Evolutionary conservation across 2,329 filamentous ascomycete species (phyloP).

Genomic region (Keithomyces neogunnii): DNA sequence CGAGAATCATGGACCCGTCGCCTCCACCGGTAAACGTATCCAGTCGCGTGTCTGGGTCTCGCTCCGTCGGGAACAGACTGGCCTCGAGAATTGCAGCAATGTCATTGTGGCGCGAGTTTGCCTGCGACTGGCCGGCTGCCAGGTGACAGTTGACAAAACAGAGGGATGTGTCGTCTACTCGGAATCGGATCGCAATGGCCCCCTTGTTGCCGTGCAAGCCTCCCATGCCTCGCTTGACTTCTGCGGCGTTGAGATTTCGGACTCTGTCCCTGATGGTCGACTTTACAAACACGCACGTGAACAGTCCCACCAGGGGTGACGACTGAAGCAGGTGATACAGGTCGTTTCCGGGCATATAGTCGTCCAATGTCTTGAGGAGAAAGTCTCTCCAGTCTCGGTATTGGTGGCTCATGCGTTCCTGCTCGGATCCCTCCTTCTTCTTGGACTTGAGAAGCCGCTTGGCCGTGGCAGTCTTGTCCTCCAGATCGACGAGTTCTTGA

Average conservation of each 20-base stretch:
- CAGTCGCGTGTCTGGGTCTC: slow-evolving; percentile 56
- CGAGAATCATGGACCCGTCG: slow-evolving; percentile 87
- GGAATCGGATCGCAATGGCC: slow-evolving; percentile 83
- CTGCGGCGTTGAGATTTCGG: slow-evolving; percentile 65
- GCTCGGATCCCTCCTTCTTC: slow-evolving; percentile 71
- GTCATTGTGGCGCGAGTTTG: slow-evolving; percentile 85
- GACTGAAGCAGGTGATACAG: slow-evolving; percentile 83
- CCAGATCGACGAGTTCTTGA: slow-evolving; percentile 94
- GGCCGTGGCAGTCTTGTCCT: slow-evolving; percentile 96
- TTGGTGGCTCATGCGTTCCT: slow-evolving; percentile 92
- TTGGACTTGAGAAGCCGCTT: slow-evolving; percentile 89
- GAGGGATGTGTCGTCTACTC: slow-evolving; percentile 85
- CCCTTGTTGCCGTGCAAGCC: slow-evolving; percentile 96
- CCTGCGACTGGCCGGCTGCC: slow-evolving; percentile 86
- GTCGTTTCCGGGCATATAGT: slow-evolving; percentile 68
- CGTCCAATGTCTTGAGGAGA: slow-evolving; percentile 71
- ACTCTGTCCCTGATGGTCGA: slow-evolving; percentile 68
- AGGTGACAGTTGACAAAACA: slow-evolving; percentile 98
- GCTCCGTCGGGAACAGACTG: slow-evolving; percentile 62
- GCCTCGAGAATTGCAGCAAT: slow-evolving; percentile 82
- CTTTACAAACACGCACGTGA: slow-evolving; percentile 93
- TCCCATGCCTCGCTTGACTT: slow-evolving; percentile 94
- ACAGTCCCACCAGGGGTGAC: slow-evolving; percentile 79
- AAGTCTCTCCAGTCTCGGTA: slow-evolving; percentile 97
- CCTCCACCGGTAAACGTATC: slow-evolving; percentile 87